Conservation (phyloP, 1,284 basidiomycete species). For the Pisolithus thermaeus region DNA sequence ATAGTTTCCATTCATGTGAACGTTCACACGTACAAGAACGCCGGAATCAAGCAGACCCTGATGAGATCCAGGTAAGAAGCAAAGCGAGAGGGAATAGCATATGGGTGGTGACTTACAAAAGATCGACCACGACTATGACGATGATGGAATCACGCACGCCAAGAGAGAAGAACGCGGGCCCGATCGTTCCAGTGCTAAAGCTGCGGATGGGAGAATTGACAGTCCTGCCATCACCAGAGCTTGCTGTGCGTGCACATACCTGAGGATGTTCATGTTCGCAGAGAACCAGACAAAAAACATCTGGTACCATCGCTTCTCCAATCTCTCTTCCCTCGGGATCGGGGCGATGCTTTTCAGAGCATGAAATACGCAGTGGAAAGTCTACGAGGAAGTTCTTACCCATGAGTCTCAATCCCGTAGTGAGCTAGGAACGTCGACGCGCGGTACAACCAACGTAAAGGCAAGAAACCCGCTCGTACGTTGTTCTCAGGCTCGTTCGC, state of each 20-base stretch:
- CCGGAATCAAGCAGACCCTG: constrained; percentile 34
- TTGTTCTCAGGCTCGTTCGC: neutral
- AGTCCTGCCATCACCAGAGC: neutral
- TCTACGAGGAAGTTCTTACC: constrained; percentile 21
- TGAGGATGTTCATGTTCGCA: constrained; percentile 54
- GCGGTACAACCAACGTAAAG: constrained; percentile 14
- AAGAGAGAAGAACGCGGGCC: constrained; percentile 54
- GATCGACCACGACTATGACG: constrained; percentile 48
- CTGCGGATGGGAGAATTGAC: constrained; percentile 19
- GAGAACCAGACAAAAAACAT: constrained; percentile 67
- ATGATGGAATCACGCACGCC: constrained; percentile 48
- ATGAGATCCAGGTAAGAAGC: neutral
- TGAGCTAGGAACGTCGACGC: constrained; percentile 15
- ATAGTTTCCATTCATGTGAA: constrained; percentile 2
- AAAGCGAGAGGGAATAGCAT: neutral
- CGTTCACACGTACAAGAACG: constrained; percentile 46
- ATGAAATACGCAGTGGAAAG: constrained; percentile 4
- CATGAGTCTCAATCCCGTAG: constrained; percentile 34
- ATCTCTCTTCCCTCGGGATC: constrained; percentile 38
- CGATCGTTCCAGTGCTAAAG: constrained; percentile 51
- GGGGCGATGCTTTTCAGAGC: constrained; percentile 42
- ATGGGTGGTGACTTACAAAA: constrained; percentile 38
- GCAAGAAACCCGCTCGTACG: neutral
- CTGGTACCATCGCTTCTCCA: constrained; percentile 52
- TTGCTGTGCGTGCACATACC: constrained; percentile 29